Base-by-base conservation (phyloP, 2,329 filamentous ascomycete genomes). In the Trichoderma sp. region DNA sequence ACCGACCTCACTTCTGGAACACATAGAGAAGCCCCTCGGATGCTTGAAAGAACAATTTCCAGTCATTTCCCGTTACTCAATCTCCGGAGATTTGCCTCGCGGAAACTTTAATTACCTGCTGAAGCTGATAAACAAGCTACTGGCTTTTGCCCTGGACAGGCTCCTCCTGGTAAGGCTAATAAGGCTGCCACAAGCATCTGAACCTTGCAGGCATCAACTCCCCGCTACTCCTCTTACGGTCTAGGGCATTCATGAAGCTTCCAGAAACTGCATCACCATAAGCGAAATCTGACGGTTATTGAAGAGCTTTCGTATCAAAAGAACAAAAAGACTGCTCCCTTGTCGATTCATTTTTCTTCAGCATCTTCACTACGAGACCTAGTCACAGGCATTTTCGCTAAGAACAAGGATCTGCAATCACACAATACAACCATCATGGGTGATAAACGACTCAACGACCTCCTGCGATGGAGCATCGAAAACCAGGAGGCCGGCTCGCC, bases 381-480 rank as follows among this genome's bases (percentile, higher is more conserved):
- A 56, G 7, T 48, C 12, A 67, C 60, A 45, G 30, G 50, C 24
- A 65, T 34, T 59, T 76, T 71, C 52, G 39, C 55, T 59, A 47
- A 59, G 17, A 39, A 67, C 34, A 5, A 39, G 14, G 12, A 39
- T 39, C 34, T 39, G 14, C 34, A 39, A 39, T 39, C 34, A 39
- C 82, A 19, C 82, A 85, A 69, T 0, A 64, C 55, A 39, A 43
- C 55, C 39, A 62, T 5, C 50, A 66, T 66, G 65, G 61, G 67
- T 67, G 78, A 87, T 83, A 76, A 82, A 66, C 77, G 83, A 69
- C 83, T 94, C 74, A 93, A 91, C 79, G 84, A 87, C 63, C 88
- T 94, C 77, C 86, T 95, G 67, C 90, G 90, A 84, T 95, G 91
- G 91, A 83, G 88, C 72, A 82, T 85, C 71, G 79, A 84, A 72